These are phyloP conservation scores for Teratosphaeria pseudoeucalypti DNA, from an alignment of 2,329 filamentous ascomycete species.

Conservation along the genomic window DNA sequence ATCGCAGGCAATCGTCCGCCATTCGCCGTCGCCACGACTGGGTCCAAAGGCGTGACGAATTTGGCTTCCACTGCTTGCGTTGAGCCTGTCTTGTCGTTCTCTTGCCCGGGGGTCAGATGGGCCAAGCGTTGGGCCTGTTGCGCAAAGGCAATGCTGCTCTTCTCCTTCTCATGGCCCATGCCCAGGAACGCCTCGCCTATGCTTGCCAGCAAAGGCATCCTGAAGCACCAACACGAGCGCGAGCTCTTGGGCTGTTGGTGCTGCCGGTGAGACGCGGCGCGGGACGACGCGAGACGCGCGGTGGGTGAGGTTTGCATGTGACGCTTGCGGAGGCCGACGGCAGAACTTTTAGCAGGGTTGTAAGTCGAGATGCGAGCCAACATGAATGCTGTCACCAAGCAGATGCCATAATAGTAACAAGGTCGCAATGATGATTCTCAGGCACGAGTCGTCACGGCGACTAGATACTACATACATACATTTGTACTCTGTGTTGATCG, in stretches of 20 bases:
- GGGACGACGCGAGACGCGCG: background rate
- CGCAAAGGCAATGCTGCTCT: conserved; percentile 41
- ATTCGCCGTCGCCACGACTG: conserved; percentile 58
- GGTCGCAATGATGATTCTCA: background rate
- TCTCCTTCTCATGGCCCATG: background rate
- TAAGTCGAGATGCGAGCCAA: background rate
- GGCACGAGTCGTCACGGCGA: background rate
- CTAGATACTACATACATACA: background rate
- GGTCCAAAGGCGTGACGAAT: conserved; percentile 57
- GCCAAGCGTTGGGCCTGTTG: conserved; percentile 46
- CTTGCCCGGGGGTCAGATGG: conserved; percentile 30
- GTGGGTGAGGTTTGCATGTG: background rate
- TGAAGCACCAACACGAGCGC: background rate
- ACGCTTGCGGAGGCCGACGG: background rate
- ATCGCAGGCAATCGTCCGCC: conserved; percentile 58
- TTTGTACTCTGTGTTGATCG: background rate
- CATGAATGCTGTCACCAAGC: background rate
- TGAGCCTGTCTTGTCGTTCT: conserved; percentile 32
- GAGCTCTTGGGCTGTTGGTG: background rate
- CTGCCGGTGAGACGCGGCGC: background rate
- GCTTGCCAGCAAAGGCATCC: background rate
- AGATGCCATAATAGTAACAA: background rate
- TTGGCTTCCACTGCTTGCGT: conserved; percentile 51
- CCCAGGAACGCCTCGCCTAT: background rate
- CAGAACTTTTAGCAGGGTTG: background rate